Evolutionary conservation across 1,139 yeast genomes (phyloP).

Genomic region (Taphrina confusa): DNA sequence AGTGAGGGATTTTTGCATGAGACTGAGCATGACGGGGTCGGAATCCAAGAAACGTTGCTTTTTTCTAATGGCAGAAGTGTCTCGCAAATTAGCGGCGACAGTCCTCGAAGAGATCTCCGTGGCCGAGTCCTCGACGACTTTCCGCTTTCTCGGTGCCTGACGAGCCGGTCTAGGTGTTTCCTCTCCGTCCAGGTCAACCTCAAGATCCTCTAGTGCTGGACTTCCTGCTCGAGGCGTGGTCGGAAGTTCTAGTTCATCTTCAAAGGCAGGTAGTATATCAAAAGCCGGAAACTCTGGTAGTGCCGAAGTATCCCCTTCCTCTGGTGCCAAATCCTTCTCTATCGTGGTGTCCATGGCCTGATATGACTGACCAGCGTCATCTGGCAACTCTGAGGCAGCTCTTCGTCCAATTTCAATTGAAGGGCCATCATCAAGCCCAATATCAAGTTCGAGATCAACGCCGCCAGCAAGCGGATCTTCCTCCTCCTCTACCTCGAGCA

Average conservation of each 20-base stretch:
- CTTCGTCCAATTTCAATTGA: constrained; percentile 65
- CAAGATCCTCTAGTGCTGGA: constrained; percentile 5
- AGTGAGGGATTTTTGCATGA: constrained; percentile 16
- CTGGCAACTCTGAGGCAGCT: constrained; percentile 37
- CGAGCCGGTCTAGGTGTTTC: constrained; percentile 13
- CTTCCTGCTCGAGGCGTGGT: constrained; percentile 47
- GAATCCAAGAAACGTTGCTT: constrained; percentile 23
- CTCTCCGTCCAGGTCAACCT: constrained; percentile 34
- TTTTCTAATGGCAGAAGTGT: constrained; percentile 20
- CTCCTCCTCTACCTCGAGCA: constrained; percentile 33
- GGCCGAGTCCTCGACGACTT: constrained; percentile 26
- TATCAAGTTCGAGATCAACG: constrained; percentile 33
- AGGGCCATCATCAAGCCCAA: constrained; percentile 47
- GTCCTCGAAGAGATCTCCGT: constrained; percentile 23
- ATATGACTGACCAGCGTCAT: constrained; percentile 8
- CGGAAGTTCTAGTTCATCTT: constrained; percentile 41
- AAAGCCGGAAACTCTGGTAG: constrained; percentile 14
- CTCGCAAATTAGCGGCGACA: constrained; percentile 15
- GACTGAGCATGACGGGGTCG: constrained; percentile 22
- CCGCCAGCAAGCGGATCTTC: constrained; percentile 39
- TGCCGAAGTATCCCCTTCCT: constrained; percentile 21
- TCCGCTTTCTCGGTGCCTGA: constrained; percentile 17
- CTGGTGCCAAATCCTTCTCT: background rate
- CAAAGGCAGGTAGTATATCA: background rate
- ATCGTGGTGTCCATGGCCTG: background rate